A percentile compares a stretch with the other conserved stretches of the same genome.
Conservation (phyloP, 73 alveolate genomes). For the Paramecium caudatum region DNA sequence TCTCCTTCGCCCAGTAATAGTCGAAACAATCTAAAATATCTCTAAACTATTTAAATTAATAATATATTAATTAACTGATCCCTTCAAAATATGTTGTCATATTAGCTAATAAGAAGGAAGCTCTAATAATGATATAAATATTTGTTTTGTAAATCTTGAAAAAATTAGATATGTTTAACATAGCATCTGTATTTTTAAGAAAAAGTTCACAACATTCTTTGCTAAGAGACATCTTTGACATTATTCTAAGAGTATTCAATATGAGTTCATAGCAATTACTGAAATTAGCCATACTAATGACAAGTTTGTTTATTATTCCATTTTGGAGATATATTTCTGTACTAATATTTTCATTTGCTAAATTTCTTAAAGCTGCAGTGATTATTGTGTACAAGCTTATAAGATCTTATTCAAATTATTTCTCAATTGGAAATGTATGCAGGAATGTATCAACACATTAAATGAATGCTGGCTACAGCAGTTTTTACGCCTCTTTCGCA, state of each 20-base stretch:
- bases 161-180: conserved; percentile 66
- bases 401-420: conserved; percentile 57
- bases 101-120: conserved; percentile 74
- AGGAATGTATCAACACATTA: conserved; percentile 5
- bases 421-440: conserved; percentile 25
- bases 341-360: conserved; percentile 62
- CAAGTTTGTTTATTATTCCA: conserved; percentile 70
- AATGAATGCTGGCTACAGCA: conserved; percentile 31
- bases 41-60: conserved; percentile 56
- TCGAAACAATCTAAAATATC: conserved; percentile 72
- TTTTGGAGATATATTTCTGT: conserved; percentile 43
- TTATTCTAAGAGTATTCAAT: conserved; percentile 72
- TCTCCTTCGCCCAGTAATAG: conserved; percentile 67
- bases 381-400: conserved; percentile 28
- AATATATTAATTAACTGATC: conserved; percentile 69
- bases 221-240: conserved; percentile 71
- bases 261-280: conserved; percentile 70
- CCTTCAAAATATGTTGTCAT: conserved; percentile 75
- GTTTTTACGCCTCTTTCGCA: background rate
- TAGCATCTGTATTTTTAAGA: conserved; percentile 54
- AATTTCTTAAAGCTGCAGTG: conserved; percentile 69
- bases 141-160: conserved; percentile 69
- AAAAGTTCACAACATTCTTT: conserved; percentile 69
- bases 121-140: conserved; percentile 69
- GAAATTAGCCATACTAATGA: conserved; percentile 54